phyloP scores from a whole-genome alignment of 2,329 filamentous ascomycete genomes.

The Elsinoe necatrix region DNA sequence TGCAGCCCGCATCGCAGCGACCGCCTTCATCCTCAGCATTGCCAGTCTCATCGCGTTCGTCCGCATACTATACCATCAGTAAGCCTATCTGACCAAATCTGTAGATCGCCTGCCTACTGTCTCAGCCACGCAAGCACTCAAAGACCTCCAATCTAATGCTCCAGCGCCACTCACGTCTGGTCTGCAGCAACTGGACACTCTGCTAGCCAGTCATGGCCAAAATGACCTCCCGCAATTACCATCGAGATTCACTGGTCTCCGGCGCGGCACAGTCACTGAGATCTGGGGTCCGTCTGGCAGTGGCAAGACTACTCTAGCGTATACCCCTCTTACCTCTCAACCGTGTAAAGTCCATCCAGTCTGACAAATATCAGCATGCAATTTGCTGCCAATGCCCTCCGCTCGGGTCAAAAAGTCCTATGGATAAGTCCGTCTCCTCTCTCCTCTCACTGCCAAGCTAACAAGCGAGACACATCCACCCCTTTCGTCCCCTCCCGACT shows the following conservation, averaged over 20 bases:
- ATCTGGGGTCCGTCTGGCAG: conserved; percentile 79
- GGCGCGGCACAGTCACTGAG: conserved; percentile 72
- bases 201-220: conserved; percentile 27
- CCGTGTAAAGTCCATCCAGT: not conserved
- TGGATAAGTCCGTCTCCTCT: conserved; percentile 64
- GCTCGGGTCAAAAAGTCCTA: conserved; percentile 54
- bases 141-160: conserved; percentile 47
- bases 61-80: not conserved
- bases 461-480: conserved; percentile 39
- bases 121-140: conserved; percentile 63
- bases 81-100: not conserved
- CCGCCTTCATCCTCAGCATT: conserved; percentile 8
- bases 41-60: conserved; percentile 34
- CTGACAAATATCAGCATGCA: conserved; percentile 51
- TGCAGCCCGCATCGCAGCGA: not conserved
- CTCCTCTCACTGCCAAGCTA: not conserved
- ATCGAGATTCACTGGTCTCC: conserved; percentile 49
- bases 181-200: conserved; percentile 39
- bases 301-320: conserved; percentile 80
- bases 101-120: conserved; percentile 68
- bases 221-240: not conserved
- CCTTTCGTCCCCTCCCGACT: conserved; percentile 43
- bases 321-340: conserved; percentile 31
- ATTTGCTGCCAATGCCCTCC: conserved; percentile 55
- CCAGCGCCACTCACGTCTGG: conserved; percentile 42